Base-by-base conservation (phyloP, 768 basidiomycete genomes). In the Pilatotrama ljubarskyi region DNA sequence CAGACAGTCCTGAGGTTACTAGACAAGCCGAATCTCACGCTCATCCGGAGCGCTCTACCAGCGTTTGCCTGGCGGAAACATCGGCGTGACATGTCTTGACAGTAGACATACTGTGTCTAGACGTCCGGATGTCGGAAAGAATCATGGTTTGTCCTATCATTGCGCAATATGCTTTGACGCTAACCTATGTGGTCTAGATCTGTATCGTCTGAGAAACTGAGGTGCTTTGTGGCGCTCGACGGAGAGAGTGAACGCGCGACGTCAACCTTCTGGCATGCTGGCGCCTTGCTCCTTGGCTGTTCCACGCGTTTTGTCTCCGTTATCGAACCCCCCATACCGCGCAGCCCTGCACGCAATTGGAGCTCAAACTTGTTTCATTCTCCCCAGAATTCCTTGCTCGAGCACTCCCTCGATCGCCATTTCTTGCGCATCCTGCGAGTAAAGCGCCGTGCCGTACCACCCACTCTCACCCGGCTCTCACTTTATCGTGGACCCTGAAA, bases 221-320 rank as follows among this genome's bases (percentile, higher is more conserved):
- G 47, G 47, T 49, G 18, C 53, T 61, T 55, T 38, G 59, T 61
- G 52, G 53, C 53, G 59, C 59, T 37, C 14, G 50, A 15, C 11
- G n/a, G 18, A 32, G 38, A 22, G 22, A 47, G 8, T 32, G 35
- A 9, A 53, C 25, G 24, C 37, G 35, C 46, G 18, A 26, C 24
- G 43, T 24, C 46, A 41, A n/a, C 15, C 10, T 3, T 42, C 18
- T 54, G 41, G 26, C 32, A n/a, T 36, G 15, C 24, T n/a, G 32
- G 37, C 53, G 37, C 48, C 22, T 40, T 24, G 38, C 14, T 20
- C 14, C 22, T 14, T 11, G 22, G 15, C 35, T 14, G 26, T 38
- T 40, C 8, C 47, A 25, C 18, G 38, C 37, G 55, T 14, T 32
- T 38, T 15, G 17, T 14, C 50, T 37, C 4, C 6, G 13, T 20